Evolutionary conservation across 2,329 filamentous ascomycete species (phyloP).

Genomic region (Botryotinia narcissicola): DNA sequence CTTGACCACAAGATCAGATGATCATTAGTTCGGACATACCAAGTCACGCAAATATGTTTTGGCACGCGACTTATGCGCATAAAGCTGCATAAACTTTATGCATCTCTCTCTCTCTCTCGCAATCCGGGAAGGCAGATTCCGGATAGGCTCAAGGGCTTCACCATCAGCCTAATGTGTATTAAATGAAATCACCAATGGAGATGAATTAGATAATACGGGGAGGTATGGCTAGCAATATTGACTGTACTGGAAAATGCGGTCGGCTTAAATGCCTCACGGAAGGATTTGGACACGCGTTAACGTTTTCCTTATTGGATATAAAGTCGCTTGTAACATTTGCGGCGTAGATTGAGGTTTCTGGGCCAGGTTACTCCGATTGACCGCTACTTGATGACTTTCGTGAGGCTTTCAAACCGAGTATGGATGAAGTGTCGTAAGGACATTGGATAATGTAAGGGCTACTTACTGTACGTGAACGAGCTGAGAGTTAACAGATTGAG

Average conservation of each 20-base stretch:
- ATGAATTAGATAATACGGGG: background rate
- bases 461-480: background rate
- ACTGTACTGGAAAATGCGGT: background rate
- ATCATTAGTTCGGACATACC: background rate
- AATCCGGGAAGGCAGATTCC: background rate
- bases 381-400: background rate
- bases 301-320: background rate
- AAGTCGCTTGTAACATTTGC: background rate
- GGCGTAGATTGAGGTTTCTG: background rate
- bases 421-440: background rate
- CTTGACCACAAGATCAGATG: background rate
- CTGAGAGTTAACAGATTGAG: background rate
- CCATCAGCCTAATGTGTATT: background rate
- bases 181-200: background rate
- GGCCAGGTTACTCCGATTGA: background rate
- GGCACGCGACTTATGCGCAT: background rate
- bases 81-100: background rate
- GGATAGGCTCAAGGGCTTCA: background rate
- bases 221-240: background rate
- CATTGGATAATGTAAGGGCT: background rate
- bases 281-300: background rate
- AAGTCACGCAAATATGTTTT: background rate
- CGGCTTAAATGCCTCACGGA: constrained; percentile 1
- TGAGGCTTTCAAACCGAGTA: constrained; percentile 2
- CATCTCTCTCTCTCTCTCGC: background rate